Evolutionary conservation across 352 stramenopile genomes (phyloP).

Genomic region (Globisporangium irregulare): DNA sequence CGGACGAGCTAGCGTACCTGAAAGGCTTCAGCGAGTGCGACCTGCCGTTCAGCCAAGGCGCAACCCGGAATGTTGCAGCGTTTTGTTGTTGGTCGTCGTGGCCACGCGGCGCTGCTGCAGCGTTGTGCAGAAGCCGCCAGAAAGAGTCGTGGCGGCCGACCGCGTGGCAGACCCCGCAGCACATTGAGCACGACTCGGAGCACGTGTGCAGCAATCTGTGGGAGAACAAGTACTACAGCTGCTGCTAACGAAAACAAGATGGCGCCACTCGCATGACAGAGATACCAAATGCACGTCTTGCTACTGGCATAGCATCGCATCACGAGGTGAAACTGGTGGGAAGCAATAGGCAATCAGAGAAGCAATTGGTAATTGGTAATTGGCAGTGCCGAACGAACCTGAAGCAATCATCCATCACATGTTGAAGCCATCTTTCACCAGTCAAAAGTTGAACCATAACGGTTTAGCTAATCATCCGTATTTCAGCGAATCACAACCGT

Average conservation of each 20-base stretch:
- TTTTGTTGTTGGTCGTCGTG: slow-evolving; percentile 41
- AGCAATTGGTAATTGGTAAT: not conserved
- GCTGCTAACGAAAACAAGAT: slow-evolving; percentile 30
- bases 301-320: not conserved
- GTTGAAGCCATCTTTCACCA: too few relatives aligned
- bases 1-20: slow-evolving; percentile 63
- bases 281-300: not conserved
- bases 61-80: slow-evolving; percentile 31
- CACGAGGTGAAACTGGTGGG: not conserved
- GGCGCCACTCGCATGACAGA: not conserved
- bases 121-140: not conserved
- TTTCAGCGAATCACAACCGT: slow-evolving; percentile 28
- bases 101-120: too few relatives aligned
- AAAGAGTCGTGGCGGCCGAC: slow-evolving; percentile 21
- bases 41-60: slow-evolving; percentile 59
- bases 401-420: not conserved
- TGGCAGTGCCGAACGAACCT: not conserved
- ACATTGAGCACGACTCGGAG: slow-evolving; percentile 42
- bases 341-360: not conserved
- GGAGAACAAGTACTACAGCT: slow-evolving; percentile 71
- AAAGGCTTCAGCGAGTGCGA: slow-evolving; percentile 57
- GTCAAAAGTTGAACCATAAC: not conserved
- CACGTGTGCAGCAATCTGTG: slow-evolving; percentile 49
- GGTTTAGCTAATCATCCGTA: slow-evolving; percentile 15
- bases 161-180: slow-evolving; percentile 24